Conservation (phyloP, 495 filamentous ascomycete genomes). For the Sordaria brevicollis region DNA sequence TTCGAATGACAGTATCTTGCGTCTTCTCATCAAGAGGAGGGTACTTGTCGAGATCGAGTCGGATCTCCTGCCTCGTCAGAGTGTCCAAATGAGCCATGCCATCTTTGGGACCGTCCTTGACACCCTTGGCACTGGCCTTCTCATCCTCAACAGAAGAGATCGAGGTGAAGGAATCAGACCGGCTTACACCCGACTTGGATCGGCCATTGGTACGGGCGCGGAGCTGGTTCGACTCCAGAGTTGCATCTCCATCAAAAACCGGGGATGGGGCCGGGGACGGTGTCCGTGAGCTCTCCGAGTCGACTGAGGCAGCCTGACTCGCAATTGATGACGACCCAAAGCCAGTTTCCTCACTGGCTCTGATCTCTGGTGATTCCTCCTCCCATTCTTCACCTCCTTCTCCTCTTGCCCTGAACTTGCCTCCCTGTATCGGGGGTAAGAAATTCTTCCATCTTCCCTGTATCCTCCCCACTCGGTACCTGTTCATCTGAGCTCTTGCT, state of each 20-base stretch:
- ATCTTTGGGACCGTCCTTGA: constrained; percentile 22
- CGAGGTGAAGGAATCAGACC: constrained; percentile 30
- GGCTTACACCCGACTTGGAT: constrained; percentile 6
- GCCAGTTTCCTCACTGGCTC: constrained; percentile 12
- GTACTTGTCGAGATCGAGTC: constrained; percentile 69
- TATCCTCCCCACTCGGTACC: constrained; percentile 75
- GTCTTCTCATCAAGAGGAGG: constrained; percentile 63
- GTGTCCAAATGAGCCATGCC: constrained; percentile 59
- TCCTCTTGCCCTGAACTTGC: constrained; percentile 53
- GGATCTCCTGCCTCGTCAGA: constrained; percentile 63
- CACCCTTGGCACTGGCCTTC: constrained; percentile 23
- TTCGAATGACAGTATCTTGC: constrained; percentile 69
- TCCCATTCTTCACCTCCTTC: constrained; percentile 26
- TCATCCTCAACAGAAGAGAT: constrained; percentile 35
- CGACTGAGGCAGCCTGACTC: constrained; percentile 24
- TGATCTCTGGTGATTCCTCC: constrained; percentile 32
- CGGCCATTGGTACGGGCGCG: constrained; percentile 15
- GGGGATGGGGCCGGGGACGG: constrained; percentile 44
- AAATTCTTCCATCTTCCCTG: constrained; percentile 84
- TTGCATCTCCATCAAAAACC: constrained; percentile 44
- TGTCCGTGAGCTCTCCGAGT: constrained; percentile 27
- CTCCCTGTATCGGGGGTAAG: constrained; percentile 85
- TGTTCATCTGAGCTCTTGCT: constrained; percentile 64
- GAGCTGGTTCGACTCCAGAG: constrained; percentile 16
- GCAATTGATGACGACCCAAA: constrained; percentile 4